A percentile compares a stretch with the other conserved stretches of the same genome.
phyloP scores from a whole-genome alignment of 73 alveolate genomes.

The Paramecium bursaria region DNA sequence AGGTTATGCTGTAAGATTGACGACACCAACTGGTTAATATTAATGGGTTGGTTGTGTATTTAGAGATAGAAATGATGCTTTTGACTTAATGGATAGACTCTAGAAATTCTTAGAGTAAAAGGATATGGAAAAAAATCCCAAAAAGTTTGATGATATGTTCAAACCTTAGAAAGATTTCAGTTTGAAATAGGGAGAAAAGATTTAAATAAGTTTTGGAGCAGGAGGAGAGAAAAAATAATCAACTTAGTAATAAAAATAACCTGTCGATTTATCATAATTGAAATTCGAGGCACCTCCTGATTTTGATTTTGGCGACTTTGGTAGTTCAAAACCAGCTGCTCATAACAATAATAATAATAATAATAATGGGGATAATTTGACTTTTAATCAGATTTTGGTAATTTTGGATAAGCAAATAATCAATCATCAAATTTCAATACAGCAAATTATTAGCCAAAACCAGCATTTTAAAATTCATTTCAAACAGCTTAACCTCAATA shows the following conservation, averaged over 20 bases:
- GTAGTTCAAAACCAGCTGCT: background rate
- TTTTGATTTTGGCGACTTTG: constrained; percentile 5
- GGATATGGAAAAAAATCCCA: constrained; percentile 49
- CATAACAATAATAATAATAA: no score
- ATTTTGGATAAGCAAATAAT: no score
- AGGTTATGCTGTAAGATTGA: constrained; percentile 56
- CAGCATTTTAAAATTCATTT: no score
- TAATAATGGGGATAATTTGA: no score
- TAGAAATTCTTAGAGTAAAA: background rate
- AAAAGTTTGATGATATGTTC: constrained; percentile 19
- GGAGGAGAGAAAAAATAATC: background rate
- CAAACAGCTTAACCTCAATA: constrained; percentile 4
- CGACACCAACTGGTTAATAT: constrained; percentile 18
- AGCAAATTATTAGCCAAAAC: no score
- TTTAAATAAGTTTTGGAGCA: background rate
- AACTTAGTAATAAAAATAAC: background rate
- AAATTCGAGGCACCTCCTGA: constrained; percentile 57
- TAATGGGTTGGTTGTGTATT: constrained; percentile 59
- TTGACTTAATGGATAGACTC: constrained; percentile 26
- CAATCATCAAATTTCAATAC: no score
- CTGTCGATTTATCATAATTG: background rate
- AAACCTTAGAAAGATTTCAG: constrained; percentile 26
- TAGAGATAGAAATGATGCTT: constrained; percentile 65
- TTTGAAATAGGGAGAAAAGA: constrained; percentile 15
- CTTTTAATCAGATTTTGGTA: no score